Conservation (phyloP, 441 rosid genomes). For the Adansonia madagascariensis region DNA sequence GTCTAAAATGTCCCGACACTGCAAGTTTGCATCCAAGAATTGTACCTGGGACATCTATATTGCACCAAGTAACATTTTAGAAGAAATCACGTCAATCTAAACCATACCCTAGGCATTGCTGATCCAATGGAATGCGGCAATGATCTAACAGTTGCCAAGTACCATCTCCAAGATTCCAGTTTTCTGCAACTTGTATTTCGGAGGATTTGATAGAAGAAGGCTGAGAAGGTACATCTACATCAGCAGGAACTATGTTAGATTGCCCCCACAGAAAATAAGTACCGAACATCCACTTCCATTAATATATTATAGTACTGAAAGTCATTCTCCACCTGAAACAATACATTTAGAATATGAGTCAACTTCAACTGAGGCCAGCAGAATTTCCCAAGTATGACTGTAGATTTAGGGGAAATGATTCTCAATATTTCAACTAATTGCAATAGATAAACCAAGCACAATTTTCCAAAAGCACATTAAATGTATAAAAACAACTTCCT, state of each 20-base stretch:
- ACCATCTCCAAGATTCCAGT: slow-evolving; percentile 77
- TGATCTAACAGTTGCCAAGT: slow-evolving; percentile 72
- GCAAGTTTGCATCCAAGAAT: not conserved
- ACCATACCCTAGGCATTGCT: slow-evolving; percentile 72
- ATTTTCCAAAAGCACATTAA: not conserved
- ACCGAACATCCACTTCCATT: slow-evolving; percentile 79
- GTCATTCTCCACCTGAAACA: slow-evolving; percentile 80
- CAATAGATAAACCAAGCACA: not conserved
- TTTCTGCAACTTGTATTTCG: slow-evolving; percentile 48
- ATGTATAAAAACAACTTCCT: too few species aligned
- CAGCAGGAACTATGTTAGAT: slow-evolving; percentile 82
- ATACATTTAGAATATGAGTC: not conserved
- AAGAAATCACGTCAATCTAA: not conserved
- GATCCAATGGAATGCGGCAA: slow-evolving; percentile 68
- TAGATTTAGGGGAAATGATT: not conserved
- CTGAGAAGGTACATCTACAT: slow-evolving; percentile 67
- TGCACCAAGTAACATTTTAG: not conserved
- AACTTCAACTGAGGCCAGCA: not conserved
- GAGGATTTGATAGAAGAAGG: slow-evolving; percentile 50
- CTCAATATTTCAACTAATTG: not conserved
- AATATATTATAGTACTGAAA: slow-evolving; percentile 87
- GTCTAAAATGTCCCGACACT: not conserved
- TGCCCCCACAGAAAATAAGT: slow-evolving; percentile 73
- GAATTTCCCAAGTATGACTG: not conserved
- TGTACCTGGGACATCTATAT: too few species aligned